Percentiles rank a stretch among this genome's conserved stretches.
Conservation (phyloP, 176 grass and related monocot genomes). For the Dactylis glomerata region DNA sequence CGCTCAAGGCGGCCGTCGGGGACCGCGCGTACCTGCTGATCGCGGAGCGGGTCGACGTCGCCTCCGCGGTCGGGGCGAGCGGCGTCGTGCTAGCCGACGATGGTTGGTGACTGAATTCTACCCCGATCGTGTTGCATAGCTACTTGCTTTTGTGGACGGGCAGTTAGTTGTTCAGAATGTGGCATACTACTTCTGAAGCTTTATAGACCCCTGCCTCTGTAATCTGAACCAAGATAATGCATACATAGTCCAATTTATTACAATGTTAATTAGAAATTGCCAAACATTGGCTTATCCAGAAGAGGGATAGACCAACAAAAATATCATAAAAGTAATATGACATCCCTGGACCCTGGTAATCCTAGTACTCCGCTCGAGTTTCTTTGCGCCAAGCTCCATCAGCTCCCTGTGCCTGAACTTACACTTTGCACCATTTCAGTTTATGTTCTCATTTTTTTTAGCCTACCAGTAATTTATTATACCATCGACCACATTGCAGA, state of each 20-base stretch:
- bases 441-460: neutral
- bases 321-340: too few relatives aligned
- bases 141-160: neutral
- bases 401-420: neutral
- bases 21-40: constrained; percentile 83
- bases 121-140: neutral
- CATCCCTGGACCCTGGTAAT: too few relatives aligned
- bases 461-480: neutral
- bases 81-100: constrained; percentile 89
- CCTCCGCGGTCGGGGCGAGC: constrained; percentile 75
- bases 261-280: too few relatives aligned
- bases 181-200: too few relatives aligned
- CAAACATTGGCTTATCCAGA: too few relatives aligned
- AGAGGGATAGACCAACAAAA: too few relatives aligned
- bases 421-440: neutral
- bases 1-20: constrained; percentile 64
- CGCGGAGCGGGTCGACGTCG: constrained; percentile 85
- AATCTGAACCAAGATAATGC: too few relatives aligned
- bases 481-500: neutral
- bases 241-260: too few relatives aligned
- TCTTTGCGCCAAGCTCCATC: too few relatives aligned
- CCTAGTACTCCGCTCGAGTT: too few relatives aligned
- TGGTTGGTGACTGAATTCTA: constrained; percentile 47
- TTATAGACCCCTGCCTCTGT: too few relatives aligned
- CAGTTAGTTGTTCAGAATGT: neutral